Evolutionary conservation across 1,284 basidiomycete species (phyloP).

Genomic region (Rugosomyces carneus): DNA sequence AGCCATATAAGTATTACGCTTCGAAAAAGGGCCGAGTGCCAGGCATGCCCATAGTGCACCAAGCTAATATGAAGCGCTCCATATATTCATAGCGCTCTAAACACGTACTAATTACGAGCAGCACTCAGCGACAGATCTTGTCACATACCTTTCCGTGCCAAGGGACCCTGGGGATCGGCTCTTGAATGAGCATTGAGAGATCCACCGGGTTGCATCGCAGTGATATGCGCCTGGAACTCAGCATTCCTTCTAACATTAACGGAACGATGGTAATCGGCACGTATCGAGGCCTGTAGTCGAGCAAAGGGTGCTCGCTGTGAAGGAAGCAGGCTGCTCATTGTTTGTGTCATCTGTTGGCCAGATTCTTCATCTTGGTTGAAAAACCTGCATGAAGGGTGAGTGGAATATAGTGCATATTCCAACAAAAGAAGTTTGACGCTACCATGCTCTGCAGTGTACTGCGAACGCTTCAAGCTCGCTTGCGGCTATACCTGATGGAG

Average conservation of each 20-base stretch:
- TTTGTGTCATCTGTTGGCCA: slow-evolving; percentile 72
- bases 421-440: slow-evolving; percentile 16
- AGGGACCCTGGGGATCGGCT: slow-evolving; percentile 48
- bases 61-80: slow-evolving; percentile 62
- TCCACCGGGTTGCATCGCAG: slow-evolving; percentile 64
- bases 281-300: slow-evolving; percentile 69
- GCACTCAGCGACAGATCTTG: background rate
- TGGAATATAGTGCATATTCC: slow-evolving; percentile 1
- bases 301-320: slow-evolving; percentile 73
- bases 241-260: slow-evolving; percentile 63
- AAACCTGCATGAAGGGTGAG: slow-evolving; percentile 44
- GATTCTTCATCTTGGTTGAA: slow-evolving; percentile 71
- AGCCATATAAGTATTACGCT: slow-evolving; percentile 29
- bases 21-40: slow-evolving; percentile 78
- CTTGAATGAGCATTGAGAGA: slow-evolving; percentile 66
- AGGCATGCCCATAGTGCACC: slow-evolving; percentile 78
- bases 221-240: slow-evolving; percentile 72
- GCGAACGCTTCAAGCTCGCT: slow-evolving; percentile 70
- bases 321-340: slow-evolving; percentile 64
- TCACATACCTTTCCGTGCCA: slow-evolving; percentile 52
- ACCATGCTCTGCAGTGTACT: slow-evolving; percentile 70
- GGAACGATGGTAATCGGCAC: slow-evolving; percentile 69
- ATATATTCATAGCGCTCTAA: slow-evolving; percentile 64
- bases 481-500: slow-evolving; percentile 51
- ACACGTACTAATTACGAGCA: slow-evolving; percentile 4